These are phyloP conservation scores for Xylaria arbuscula DNA, from an alignment of 2,329 filamentous ascomycete genomes.

Conservation along the genomic window DNA sequence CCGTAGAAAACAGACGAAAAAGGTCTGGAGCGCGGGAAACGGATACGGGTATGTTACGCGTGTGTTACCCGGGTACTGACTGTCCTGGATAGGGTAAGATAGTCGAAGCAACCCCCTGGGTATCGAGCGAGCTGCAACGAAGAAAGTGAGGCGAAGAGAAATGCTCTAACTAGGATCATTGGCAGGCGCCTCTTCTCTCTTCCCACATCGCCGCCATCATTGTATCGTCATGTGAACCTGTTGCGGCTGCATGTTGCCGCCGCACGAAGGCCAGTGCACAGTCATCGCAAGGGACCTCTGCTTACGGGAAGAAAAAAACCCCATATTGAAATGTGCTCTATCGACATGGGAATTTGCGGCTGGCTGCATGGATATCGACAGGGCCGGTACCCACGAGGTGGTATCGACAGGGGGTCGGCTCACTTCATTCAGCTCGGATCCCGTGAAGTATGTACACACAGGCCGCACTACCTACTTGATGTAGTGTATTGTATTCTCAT, in stretches of 20 bases:
- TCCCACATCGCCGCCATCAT: neutral
- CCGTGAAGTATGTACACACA: neutral
- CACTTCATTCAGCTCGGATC: conserved; percentile 33
- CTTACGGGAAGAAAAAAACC: conserved; percentile 8
- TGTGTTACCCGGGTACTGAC: conserved; percentile 7
- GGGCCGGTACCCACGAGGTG: conserved; percentile 28
- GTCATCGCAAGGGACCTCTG: conserved; percentile 17
- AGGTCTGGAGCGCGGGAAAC: neutral
- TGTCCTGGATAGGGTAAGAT: neutral
- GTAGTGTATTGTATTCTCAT: conserved; percentile 22
- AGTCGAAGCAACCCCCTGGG: neutral
- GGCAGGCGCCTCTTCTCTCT: neutral
- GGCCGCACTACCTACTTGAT: neutral
- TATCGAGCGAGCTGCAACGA: neutral
- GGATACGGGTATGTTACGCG: conserved; percentile 18
- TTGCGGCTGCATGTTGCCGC: conserved; percentile 26
- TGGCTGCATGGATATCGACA: conserved; percentile 24
- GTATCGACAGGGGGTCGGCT: conserved; percentile 27
- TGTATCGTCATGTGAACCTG: conserved; percentile 17
- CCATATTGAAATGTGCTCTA: conserved; percentile 14
- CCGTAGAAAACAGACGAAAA: neutral
- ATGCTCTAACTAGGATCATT: conserved; percentile 4
- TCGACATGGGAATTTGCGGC: conserved; percentile 23
- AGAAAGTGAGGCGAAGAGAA: conserved; percentile 26
- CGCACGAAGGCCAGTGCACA: conserved; percentile 3